These are phyloP conservation scores for Phyllosticta citriasiana DNA, from an alignment of 2,329 filamentous ascomycete genomes.

Conservation along the genomic window DNA sequence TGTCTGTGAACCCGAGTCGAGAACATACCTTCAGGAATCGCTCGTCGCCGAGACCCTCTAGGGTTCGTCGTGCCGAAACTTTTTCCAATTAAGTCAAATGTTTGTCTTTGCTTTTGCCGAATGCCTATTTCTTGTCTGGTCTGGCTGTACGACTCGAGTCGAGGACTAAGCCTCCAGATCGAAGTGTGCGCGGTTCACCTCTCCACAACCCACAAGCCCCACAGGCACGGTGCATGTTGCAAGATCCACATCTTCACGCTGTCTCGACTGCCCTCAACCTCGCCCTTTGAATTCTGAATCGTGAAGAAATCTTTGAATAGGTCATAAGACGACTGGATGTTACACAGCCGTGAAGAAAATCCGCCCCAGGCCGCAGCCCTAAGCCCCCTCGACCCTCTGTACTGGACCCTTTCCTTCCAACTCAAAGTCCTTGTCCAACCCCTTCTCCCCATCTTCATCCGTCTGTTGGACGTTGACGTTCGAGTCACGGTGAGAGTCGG, in stretches of 20 bases:
- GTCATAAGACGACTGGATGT: background rate
- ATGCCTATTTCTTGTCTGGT: background rate
- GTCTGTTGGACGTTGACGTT: slow-evolving; percentile 9
- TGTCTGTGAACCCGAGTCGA: background rate
- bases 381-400: background rate
- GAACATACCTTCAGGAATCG: background rate
- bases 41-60: background rate
- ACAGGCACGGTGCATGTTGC: background rate
- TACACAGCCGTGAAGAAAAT: background rate
- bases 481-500: slow-evolving; percentile 9
- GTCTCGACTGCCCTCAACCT: background rate
- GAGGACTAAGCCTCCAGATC: background rate
- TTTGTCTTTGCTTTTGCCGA: background rate
- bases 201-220: background rate
- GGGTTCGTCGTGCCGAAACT: background rate
- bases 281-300: background rate
- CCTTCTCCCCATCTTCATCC: background rate
- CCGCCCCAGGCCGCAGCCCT: background rate
- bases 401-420: background rate
- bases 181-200: background rate
- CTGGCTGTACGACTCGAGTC: background rate
- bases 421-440: slow-evolving; percentile 1
- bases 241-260: background rate
- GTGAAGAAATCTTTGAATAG: background rate
- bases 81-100: background rate